A percentile compares a stretch with the other conserved stretches of the same genome.
Conservation (phyloP, 805 yeast species). For the Wickerhamomyces pijperi region DNA sequence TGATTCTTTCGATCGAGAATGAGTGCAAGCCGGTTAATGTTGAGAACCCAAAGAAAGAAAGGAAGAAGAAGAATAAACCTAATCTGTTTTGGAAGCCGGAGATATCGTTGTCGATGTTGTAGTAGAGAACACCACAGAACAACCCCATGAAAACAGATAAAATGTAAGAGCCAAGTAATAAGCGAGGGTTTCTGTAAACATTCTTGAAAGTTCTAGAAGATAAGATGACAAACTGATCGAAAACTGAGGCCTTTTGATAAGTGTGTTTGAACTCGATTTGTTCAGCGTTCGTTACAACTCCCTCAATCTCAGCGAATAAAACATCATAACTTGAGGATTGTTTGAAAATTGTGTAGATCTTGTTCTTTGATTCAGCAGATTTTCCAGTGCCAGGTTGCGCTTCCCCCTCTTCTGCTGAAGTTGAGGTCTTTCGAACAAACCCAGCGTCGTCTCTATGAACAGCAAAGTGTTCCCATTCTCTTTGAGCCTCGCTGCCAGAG, state of each 20-base stretch:
- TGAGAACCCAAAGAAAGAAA: constrained; percentile 89
- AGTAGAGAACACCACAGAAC: constrained; percentile 80
- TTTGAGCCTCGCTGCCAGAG: constrained; percentile 41
- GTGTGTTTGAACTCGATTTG: constrained; percentile 15
- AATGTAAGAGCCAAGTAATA: constrained; percentile 76
- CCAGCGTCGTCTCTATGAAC: constrained; percentile 59
- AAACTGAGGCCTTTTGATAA: constrained; percentile 37
- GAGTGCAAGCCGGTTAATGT: constrained; percentile 86
- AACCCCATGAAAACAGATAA: constrained; percentile 67
- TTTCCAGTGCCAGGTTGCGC: neutral
- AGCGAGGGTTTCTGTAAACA: constrained; percentile 81
- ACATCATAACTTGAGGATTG: constrained; percentile 22
- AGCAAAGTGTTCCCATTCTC: constrained; percentile 83
- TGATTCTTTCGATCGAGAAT: constrained; percentile 78
- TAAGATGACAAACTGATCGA: constrained; percentile 59
- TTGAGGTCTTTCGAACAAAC: constrained; percentile 6
- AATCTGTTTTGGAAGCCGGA: constrained; percentile 94
- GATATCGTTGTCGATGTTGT: constrained; percentile 74
- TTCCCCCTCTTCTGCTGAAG: constrained; percentile 2
- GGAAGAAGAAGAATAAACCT: constrained; percentile 83
- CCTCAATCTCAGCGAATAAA: constrained; percentile 21
- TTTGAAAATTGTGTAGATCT: constrained; percentile 20
- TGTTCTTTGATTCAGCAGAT: constrained; percentile 1
- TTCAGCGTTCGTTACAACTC: constrained; percentile 11
- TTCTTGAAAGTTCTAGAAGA: constrained; percentile 86